A percentile compares a stretch with the other conserved stretches of the same genome.
Evolutionary conservation across 257 asterid species (phyloP).

Genomic region (Scutellaria baicalensis): DNA sequence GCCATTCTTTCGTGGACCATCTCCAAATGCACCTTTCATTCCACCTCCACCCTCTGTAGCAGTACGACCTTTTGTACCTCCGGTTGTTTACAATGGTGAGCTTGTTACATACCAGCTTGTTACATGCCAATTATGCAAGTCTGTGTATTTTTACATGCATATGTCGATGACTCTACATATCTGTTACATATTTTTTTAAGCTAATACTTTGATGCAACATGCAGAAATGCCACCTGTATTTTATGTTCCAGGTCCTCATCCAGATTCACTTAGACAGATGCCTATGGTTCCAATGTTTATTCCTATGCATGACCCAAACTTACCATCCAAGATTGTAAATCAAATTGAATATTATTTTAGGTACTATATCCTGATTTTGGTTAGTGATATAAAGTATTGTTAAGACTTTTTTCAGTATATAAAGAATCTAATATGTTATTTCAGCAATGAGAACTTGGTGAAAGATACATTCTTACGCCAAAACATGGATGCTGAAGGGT

Average conservation of each 20-base stretch:
- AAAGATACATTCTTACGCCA: conserved; percentile 54
- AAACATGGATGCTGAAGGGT: conserved; percentile 70
- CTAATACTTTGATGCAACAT: conserved; percentile 5
- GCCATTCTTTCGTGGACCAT: conserved; percentile 50
- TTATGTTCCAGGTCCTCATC: conserved; percentile 42
- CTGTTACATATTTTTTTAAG: neutral
- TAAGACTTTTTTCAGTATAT: neutral
- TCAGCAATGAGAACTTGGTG: conserved; percentile 60
- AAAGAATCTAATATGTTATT: neutral
- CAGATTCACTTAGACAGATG: conserved; percentile 45
- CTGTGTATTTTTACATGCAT: neutral
- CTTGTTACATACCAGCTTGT: too few relatives aligned
- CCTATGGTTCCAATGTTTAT: conserved; percentile 38
- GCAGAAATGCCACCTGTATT: conserved; percentile 48
- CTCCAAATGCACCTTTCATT: conserved; percentile 34
- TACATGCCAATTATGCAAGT: too few relatives aligned
- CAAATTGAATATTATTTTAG: conserved; percentile 80
- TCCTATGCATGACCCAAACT: conserved; percentile 45
- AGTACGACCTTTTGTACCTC: conserved; percentile 37
- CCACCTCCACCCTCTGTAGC: conserved; percentile 37
- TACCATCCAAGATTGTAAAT: conserved; percentile 41
- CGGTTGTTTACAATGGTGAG: conserved; percentile 59
- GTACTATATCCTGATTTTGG: conserved; percentile 20
- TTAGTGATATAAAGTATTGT: neutral
- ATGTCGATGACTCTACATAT: neutral